Conservation (phyloP, 73 alveolate genomes). For the Uronychia setigera region DNA sequence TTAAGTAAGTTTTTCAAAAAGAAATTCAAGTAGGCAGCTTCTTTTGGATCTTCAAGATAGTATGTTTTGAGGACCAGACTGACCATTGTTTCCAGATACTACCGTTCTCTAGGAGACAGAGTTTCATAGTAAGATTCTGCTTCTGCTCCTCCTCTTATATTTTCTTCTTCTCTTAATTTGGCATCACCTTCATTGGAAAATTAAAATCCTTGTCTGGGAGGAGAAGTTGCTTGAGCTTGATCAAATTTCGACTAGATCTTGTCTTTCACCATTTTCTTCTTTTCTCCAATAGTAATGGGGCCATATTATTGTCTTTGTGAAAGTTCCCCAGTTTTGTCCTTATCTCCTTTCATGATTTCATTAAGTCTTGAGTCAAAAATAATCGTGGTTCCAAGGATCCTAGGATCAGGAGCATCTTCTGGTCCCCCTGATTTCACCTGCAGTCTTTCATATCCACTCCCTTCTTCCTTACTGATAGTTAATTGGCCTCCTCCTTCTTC, state of each 20-base stretch:
- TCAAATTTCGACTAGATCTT: neutral
- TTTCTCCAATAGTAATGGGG: neutral
- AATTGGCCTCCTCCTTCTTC: conserved; percentile 13
- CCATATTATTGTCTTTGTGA: neutral
- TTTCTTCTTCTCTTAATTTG: neutral
- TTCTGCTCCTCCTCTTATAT: conserved; percentile 4
- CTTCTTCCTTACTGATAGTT: conserved; percentile 1
- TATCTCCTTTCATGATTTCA: conserved; percentile 11
- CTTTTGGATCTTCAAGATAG: no score
- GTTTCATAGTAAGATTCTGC: no score
- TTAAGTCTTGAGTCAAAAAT: conserved; percentile 43
- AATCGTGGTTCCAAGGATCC: conserved; percentile 35
- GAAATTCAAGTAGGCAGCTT: no score
- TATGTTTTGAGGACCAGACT: no score
- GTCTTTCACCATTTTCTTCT: neutral
- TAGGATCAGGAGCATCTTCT: conserved; percentile 41
- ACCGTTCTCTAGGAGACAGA: no score
- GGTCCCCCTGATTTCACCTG: conserved; percentile 3
- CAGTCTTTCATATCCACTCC: neutral
- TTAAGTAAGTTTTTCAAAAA: no score
- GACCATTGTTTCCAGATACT: no score
- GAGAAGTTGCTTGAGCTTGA: neutral
- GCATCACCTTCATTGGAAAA: neutral
- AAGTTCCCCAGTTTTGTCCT: neutral
- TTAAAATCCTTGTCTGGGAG: neutral